Percentiles rank a stretch among this genome's conserved stretches.
Evolutionary conservation across 805 yeast genomes (phyloP).

Genomic region (Saccharomycopsis guyanensis): DNA sequence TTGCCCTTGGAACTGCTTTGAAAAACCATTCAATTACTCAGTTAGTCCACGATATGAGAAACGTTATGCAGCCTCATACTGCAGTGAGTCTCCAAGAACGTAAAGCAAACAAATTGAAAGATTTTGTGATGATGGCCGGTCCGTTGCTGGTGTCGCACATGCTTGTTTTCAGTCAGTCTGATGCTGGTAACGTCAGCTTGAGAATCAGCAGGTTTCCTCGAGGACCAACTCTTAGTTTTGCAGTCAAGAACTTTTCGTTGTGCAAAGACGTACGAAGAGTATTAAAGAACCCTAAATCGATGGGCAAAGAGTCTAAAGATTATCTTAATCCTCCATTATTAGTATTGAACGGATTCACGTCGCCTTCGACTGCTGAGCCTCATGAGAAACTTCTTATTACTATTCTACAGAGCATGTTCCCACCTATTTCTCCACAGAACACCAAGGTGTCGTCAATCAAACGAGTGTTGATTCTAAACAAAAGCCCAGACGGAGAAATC

Average conservation of each 20-base stretch:
- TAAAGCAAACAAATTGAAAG: constrained; percentile 78
- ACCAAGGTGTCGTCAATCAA: constrained; percentile 69
- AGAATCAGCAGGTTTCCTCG: constrained; percentile 83
- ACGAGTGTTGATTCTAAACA: constrained; percentile 78
- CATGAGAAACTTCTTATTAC: constrained; percentile 81
- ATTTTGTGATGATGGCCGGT: constrained; percentile 97
- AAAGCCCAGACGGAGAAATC: constrained; percentile 62
- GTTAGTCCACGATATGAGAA: constrained; percentile 79
- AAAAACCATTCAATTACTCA: constrained; percentile 78
- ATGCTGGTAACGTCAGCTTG: constrained; percentile 71
- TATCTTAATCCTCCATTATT: constrained; percentile 77
- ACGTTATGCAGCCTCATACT: constrained; percentile 93
- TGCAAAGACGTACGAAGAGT: constrained; percentile 69
- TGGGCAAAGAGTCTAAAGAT: constrained; percentile 54
- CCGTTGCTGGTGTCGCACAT: constrained; percentile 90
- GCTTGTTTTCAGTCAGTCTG: constrained; percentile 76
- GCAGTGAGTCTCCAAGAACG: constrained; percentile 84
- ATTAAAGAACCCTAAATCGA: constrained; percentile 71
- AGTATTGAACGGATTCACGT: constrained; percentile 82
- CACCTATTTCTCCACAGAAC: constrained; percentile 82
- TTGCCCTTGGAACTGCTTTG: constrained; percentile 71
- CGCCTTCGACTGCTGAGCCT: constrained; percentile 49
- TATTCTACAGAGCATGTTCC: constrained; percentile 91
- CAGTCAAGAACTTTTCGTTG: constrained; percentile 67
- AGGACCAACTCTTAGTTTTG: constrained; percentile 90